Base-by-base conservation (phyloP, 768 basidiomycete genomes). In the Leccinellum luteum region DNA sequence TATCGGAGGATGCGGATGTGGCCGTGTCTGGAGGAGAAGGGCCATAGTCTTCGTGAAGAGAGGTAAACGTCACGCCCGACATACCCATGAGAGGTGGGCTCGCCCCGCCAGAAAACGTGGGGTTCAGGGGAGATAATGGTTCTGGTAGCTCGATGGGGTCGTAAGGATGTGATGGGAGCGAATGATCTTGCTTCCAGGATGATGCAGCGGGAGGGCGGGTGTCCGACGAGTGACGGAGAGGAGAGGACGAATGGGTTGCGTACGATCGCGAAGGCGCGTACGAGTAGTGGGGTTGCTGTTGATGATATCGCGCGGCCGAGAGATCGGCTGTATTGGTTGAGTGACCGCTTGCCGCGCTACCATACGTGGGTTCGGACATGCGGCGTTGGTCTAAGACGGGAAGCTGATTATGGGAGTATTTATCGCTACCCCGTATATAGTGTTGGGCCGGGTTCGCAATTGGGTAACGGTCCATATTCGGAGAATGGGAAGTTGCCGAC, bases 281-380 rank as follows among this genome's bases (percentile, higher is more conserved):
- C 61, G 55, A 75, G 65, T 73, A 78, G 21, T 72, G 66, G 62
- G 76, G 78, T 17, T 75, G 74, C 60, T 75, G 76, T 52, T 78
- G 78, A n/a, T 75, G 73, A 60, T 74, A 75, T 56, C 73, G 78
- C 56, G 62, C 68, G 51, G 70, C 60, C 49, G 61, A 54, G 51
- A 71, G 69, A 70, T 66, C 70, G 54, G 74, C 55, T 54, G 70
- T 48, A 57, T 72, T 72, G 41, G 72, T 54, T 55, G 75, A 54
- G 45, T 75, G 66, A 52, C 72, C 60, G 43, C 74, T 61, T 66
- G 82, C 76, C 53, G 77, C 60, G 68, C 75, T 76, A 63, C 75
- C 65, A 59, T 80, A 76, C 60, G 82, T 73, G 48, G 86, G 85
- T 68, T 87, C 85, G 66, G 86, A 87, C 83, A 86, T 85, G 70